Percentiles rank a stretch among this genome's conserved stretches.
phyloP scores from a whole-genome alignment of 1,284 basidiomycete species.

The Cutaneotrichosporon cyanovorans region DNA sequence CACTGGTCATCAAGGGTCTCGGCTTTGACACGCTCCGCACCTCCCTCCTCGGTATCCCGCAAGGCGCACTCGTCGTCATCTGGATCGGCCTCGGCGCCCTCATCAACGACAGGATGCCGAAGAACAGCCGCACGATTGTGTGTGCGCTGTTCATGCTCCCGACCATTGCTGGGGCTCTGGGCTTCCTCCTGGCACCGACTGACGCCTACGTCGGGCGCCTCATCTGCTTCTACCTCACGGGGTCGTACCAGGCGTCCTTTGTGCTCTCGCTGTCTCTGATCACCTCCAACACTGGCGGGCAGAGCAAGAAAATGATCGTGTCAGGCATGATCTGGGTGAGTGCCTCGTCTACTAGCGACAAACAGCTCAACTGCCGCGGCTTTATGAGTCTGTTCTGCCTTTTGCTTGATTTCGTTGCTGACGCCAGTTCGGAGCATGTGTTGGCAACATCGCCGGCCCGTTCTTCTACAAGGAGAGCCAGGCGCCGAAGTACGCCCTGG shows the following conservation, averaged over 20 bases:
- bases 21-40: conserved; percentile 41
- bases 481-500: conserved; percentile 46
- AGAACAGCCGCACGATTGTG: conserved; percentile 38
- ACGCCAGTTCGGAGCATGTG: conserved; percentile 31
- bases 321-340: conserved; percentile 36
- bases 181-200: conserved; percentile 44
- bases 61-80: conserved; percentile 40
- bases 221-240: conserved; percentile 53
- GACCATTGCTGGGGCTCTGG: conserved; percentile 43
- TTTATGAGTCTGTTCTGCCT: too few species aligned
- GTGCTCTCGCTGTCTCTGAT: conserved; percentile 49
- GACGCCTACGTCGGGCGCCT: conserved; percentile 43
- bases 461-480: conserved; percentile 45
- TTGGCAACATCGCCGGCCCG: conserved; percentile 47
- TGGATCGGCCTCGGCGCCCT: conserved; percentile 38
- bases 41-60: conserved; percentile 42
- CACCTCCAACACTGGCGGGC: conserved; percentile 49
- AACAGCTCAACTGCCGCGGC: too few species aligned
- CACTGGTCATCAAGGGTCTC: conserved; percentile 43
- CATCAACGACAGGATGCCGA: conserved; percentile 38
- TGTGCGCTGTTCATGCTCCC: conserved; percentile 43
- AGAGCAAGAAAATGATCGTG: conserved; percentile 48
- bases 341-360: too few species aligned
- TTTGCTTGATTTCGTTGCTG: too few species aligned
- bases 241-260: conserved; percentile 49